Evolutionary conservation across 2,329 filamentous ascomycete genomes (phyloP).

Genomic region (Pseudogymnoascus sp.): DNA sequence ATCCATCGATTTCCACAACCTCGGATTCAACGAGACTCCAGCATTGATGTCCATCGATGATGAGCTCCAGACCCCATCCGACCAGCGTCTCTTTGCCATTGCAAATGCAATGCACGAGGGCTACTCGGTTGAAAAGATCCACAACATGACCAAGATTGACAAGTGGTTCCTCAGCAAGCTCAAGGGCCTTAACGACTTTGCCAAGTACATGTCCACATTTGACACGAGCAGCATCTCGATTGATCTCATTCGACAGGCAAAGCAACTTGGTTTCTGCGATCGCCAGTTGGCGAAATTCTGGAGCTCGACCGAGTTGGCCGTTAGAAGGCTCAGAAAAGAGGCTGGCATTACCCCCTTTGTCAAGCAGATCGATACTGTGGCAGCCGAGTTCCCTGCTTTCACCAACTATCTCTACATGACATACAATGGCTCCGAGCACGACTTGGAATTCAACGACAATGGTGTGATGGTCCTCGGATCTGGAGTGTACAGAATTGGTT

Average conservation of each 20-base stretch:
- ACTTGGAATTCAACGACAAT: slow-evolving; percentile 76
- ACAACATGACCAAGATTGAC: slow-evolving; percentile 97
- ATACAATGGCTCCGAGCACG: slow-evolving; percentile 83
- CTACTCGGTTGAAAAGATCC: slow-evolving; percentile 93
- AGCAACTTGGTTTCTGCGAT: slow-evolving; percentile 91
- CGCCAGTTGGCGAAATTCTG: slow-evolving; percentile 89
- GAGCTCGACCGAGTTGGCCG: slow-evolving; percentile 87
- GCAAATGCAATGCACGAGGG: slow-evolving; percentile 95
- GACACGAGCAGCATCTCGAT: slow-evolving; percentile 55
- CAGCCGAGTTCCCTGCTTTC: slow-evolving; percentile 86
- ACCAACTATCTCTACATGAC: slow-evolving; percentile 97
- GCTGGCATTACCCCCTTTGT: slow-evolving; percentile 79
- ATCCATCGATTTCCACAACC: slow-evolving; percentile 87
- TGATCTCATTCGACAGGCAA: slow-evolving; percentile 69
- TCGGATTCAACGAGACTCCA: slow-evolving; percentile 80
- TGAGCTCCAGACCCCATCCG: slow-evolving; percentile 92
- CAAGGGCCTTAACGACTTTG: slow-evolving; percentile 84
- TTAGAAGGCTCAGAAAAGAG: slow-evolving; percentile 77
- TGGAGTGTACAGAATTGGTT: slow-evolving; percentile 93
- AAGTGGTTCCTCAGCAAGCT: slow-evolving; percentile 96
- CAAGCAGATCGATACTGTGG: slow-evolving; percentile 98
- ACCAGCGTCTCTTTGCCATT: slow-evolving; percentile 94
- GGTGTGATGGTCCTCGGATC: slow-evolving; percentile 95
- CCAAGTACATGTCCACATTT: slow-evolving; percentile 65
- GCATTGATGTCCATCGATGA: slow-evolving; percentile 93